phyloP scores from a whole-genome alignment of 2,329 filamentous ascomycete genomes.

The Drechslerella dactyloides region DNA sequence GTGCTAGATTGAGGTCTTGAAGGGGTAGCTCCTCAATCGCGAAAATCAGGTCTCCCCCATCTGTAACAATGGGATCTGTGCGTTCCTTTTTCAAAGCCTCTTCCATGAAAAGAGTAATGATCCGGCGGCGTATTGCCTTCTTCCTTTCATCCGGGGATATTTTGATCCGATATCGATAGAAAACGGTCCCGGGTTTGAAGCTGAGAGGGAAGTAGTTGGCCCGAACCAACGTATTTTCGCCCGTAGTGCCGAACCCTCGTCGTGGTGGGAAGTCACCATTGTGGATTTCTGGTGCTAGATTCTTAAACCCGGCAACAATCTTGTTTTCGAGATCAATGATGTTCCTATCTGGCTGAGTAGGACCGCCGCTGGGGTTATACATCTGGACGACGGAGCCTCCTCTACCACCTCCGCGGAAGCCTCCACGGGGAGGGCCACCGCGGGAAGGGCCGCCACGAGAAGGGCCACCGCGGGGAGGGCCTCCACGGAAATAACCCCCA shows the following conservation, averaged over 20 bases:
- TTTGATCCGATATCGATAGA: slow-evolving; percentile 25
- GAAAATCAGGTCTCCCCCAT: slow-evolving; percentile 21
- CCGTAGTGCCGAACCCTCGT: slow-evolving; percentile 27
- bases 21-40: slow-evolving; percentile 19
- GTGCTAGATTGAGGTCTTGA: slow-evolving; percentile 4
- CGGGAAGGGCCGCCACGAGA: not conserved
- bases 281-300: not conserved
- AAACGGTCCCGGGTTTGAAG: slow-evolving; percentile 12
- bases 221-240: slow-evolving; percentile 20
- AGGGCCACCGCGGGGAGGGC: not conserved
- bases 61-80: slow-evolving; percentile 17
- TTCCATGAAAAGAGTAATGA: slow-evolving; percentile 29
- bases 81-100: slow-evolving; percentile 3
- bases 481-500: not conserved
- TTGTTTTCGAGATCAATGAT: slow-evolving; percentile 19
- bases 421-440: slow-evolving; percentile 6
- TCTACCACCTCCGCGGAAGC: slow-evolving; percentile 4
- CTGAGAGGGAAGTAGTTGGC: slow-evolving; percentile 30
- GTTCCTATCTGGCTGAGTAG: slow-evolving; percentile 1
- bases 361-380: slow-evolving; percentile 13
- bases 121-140: slow-evolving; percentile 8
- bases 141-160: slow-evolving; percentile 26
- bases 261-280: slow-evolving; percentile 22
- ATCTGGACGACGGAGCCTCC: not conserved
- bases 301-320: slow-evolving; percentile 2